Percentiles rank a stretch among this genome's conserved stretches.
Conservation (phyloP, 2,329 filamentous ascomycete genomes). For the Aspergillus neotritici region DNA sequence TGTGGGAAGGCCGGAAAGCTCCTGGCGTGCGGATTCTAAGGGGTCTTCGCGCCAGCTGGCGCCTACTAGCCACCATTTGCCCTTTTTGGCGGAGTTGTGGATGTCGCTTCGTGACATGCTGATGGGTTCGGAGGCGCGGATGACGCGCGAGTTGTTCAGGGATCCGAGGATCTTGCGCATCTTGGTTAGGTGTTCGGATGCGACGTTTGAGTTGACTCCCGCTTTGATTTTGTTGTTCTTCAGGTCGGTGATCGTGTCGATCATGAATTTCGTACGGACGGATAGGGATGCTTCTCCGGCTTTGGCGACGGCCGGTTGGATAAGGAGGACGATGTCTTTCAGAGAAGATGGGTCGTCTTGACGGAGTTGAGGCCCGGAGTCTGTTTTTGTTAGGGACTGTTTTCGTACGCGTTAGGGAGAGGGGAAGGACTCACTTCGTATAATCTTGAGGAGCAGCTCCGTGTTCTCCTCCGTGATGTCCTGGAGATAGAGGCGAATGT, state of each 20-base stretch:
- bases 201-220: constrained; percentile 62
- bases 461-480: constrained; percentile 79
- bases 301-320: constrained; percentile 66
- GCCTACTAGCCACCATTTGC: constrained; percentile 98
- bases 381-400: constrained; percentile 24
- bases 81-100: constrained; percentile 72
- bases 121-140: constrained; percentile 74
- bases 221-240: constrained; percentile 91
- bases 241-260: constrained; percentile 88
- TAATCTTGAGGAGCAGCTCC: constrained; percentile 77
- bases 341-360: constrained; percentile 83
- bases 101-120: constrained; percentile 78
- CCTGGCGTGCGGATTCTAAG: constrained; percentile 31
- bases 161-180: constrained; percentile 86
- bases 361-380: constrained; percentile 73
- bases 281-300: constrained; percentile 66
- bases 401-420: not conserved
- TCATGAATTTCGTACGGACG: constrained; percentile 92
- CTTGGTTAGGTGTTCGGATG: constrained; percentile 73
- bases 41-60: constrained; percentile 68
- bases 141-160: constrained; percentile 57
- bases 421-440: constrained; percentile 52
- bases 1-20: constrained; percentile 19
- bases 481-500: constrained; percentile 69
- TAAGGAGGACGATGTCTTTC: constrained; percentile 77